phyloP scores from a whole-genome alignment of 495 filamentous ascomycete genomes.

The Aspergillus taichungensis region DNA sequence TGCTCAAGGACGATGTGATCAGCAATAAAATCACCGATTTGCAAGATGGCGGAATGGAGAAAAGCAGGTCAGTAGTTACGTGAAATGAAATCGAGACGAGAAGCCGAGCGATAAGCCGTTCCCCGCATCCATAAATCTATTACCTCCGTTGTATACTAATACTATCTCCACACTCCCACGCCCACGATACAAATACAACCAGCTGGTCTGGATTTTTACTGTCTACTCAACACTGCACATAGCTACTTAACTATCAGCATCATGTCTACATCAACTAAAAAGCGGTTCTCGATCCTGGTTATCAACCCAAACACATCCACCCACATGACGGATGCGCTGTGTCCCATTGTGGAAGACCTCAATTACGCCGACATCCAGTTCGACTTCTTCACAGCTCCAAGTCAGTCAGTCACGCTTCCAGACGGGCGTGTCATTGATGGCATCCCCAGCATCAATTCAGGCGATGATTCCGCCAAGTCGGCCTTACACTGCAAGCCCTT shows the following conservation, averaged over 20 bases:
- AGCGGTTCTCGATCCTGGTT: conserved; percentile 52
- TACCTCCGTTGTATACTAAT: too few species aligned
- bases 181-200: too few species aligned
- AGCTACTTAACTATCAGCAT: background rate
- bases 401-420: conserved; percentile 17
- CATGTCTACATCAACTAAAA: conserved; percentile 12
- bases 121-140: too few species aligned
- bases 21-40: too few species aligned
- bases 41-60: too few species aligned
- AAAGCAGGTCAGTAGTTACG: too few species aligned
- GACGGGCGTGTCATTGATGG: conserved; percentile 22
- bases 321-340: conserved; percentile 72
- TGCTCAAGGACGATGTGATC: too few species aligned
- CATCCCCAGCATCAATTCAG: conserved; percentile 40
- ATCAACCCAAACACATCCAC: conserved; percentile 86
- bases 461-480: conserved; percentile 41
- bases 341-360: conserved; percentile 49
- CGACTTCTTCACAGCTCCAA: conserved; percentile 49
- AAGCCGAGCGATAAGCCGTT: too few species aligned
- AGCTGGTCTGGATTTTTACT: background rate
- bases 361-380: conserved; percentile 40
- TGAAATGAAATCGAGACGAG: too few species aligned
- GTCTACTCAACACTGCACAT: background rate
- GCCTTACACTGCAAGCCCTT: conserved; percentile 49
- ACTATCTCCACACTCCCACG: too few species aligned